Evolutionary conservation across 176 grass and related monocot species (phyloP).

Genomic region (Coix lacrymajobi): DNA sequence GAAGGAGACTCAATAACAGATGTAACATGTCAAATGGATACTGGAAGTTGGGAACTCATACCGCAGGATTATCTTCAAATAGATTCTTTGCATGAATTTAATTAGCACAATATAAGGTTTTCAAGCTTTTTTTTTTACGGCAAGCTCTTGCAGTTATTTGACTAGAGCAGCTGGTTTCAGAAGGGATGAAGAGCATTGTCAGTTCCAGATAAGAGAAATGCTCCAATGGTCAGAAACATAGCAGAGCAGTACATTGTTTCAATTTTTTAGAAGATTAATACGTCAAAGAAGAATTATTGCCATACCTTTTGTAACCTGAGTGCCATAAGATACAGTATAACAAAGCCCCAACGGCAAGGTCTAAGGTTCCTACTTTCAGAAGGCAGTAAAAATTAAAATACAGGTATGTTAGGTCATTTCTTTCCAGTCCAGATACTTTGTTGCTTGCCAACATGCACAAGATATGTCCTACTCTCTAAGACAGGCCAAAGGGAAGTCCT

Average conservation of each 20-base stretch:
- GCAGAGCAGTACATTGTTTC: background rate
- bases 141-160: background rate
- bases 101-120: background rate
- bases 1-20: background rate
- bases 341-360: background rate
- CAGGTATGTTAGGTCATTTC: background rate
- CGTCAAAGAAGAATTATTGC: background rate
- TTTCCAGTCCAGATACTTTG: background rate
- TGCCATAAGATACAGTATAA: background rate
- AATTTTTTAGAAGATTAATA: background rate
- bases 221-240: conserved; percentile 3
- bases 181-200: background rate
- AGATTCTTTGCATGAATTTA: background rate
- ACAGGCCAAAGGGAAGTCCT: background rate
- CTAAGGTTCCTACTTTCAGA: background rate
- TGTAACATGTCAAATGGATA: conserved; percentile 11
- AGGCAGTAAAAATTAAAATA: background rate
- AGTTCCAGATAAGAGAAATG: background rate
- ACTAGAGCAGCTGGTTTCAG: background rate
- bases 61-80: background rate
- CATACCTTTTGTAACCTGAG: background rate
- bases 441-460: background rate
- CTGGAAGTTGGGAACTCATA: background rate
- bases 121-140: background rate
- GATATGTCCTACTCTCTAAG: background rate